Evolutionary conservation across 768 basidiomycete species (phyloP).

Genomic region (Galerina marginata): DNA sequence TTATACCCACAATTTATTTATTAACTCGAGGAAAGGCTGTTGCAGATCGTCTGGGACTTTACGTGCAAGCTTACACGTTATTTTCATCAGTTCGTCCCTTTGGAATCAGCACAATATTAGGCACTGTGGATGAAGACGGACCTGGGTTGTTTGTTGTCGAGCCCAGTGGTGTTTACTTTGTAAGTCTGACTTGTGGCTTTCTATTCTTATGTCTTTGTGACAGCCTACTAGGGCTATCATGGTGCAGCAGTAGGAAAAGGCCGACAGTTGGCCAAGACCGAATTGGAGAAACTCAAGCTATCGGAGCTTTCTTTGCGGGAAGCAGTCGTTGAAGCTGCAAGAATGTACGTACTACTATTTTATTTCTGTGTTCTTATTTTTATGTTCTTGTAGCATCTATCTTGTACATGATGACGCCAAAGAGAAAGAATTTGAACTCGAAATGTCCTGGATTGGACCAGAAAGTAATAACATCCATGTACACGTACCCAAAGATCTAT

Average conservation of each 20-base stretch:
- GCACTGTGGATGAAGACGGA: slow-evolving; percentile 85
- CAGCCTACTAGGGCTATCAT: slow-evolving; percentile 76
- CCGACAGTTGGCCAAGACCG: slow-evolving; percentile 97
- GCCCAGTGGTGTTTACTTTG: slow-evolving; percentile 92
- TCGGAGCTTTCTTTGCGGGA: slow-evolving; percentile 79
- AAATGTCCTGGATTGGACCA: slow-evolving; percentile 94
- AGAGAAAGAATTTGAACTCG: slow-evolving; percentile 97
- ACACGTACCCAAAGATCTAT: slow-evolving; percentile 84
- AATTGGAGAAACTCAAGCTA: slow-evolving; percentile 94
- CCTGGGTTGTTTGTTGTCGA: slow-evolving; percentile 91
- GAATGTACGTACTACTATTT: slow-evolving; percentile 71
- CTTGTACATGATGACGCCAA: slow-evolving; percentile 97
- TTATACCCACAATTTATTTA: neutral
- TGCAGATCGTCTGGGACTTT: slow-evolving; percentile 83
- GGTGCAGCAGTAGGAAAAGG: slow-evolving; percentile 98
- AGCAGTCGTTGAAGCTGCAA: slow-evolving; percentile 90
- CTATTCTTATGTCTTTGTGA: slow-evolving; percentile 3
- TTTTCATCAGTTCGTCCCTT: slow-evolving; percentile 99
- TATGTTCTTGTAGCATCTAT: slow-evolving; percentile 72
- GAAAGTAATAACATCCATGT: slow-evolving; percentile 83
- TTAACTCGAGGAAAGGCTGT: slow-evolving; percentile 31
- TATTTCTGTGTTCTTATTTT: neutral
- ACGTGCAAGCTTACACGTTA: slow-evolving; percentile 94
- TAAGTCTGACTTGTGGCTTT: slow-evolving; percentile 40
- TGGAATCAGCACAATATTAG: slow-evolving; percentile 92